phyloP scores from a whole-genome alignment of 2,329 filamentous ascomycete species.

The Hypoxylon sp. region DNA sequence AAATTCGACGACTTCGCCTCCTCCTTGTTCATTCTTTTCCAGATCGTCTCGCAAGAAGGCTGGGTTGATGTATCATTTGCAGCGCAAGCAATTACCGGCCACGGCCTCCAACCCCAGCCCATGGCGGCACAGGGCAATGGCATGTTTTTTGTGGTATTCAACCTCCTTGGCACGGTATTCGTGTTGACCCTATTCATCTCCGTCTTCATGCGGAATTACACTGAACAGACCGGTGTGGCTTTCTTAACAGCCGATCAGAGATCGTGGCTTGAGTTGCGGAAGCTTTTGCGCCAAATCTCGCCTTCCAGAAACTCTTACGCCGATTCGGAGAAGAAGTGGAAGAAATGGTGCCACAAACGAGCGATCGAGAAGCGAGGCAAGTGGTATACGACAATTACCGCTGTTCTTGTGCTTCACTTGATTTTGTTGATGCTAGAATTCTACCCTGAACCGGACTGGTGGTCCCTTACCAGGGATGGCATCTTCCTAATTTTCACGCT shows the following conservation, averaged over 20 bases:
- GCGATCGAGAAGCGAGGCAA: slow-evolving; percentile 94
- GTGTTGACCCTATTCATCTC: slow-evolving; percentile 97
- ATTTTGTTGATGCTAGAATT: slow-evolving; percentile 88
- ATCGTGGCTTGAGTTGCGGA: slow-evolving; percentile 95
- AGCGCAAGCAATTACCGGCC: slow-evolving; percentile 84
- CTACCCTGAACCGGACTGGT: slow-evolving; percentile 79
- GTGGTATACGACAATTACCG: slow-evolving; percentile 89
- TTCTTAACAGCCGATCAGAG: slow-evolving; percentile 96
- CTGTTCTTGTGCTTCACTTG: slow-evolving; percentile 84
- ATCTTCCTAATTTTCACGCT: slow-evolving; percentile 87
- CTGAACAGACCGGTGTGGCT: slow-evolving; percentile 96
- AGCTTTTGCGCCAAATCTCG: slow-evolving; percentile 91
- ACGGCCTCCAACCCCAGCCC: slow-evolving; percentile 78
- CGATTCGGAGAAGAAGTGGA: slow-evolving; percentile 82
- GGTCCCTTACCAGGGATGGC: slow-evolving; percentile 79
- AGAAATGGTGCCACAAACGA: slow-evolving; percentile 93
- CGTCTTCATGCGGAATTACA: slow-evolving; percentile 99
- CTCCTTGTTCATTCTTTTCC: slow-evolving; percentile 95
- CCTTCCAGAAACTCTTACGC: slow-evolving; percentile 92
- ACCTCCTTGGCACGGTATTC: slow-evolving; percentile 95
- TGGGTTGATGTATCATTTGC: slow-evolving; percentile 95
- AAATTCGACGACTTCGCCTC: slow-evolving; percentile 96
- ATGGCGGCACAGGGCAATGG: slow-evolving; percentile 85
- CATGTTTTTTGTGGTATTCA: slow-evolving; percentile 96
- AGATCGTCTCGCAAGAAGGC: slow-evolving; percentile 98